Percentiles rank a stretch among this genome's conserved stretches.
Conservation (phyloP, 192 early-diverging fungal genomes). For the Coemansia sp. region DNA sequence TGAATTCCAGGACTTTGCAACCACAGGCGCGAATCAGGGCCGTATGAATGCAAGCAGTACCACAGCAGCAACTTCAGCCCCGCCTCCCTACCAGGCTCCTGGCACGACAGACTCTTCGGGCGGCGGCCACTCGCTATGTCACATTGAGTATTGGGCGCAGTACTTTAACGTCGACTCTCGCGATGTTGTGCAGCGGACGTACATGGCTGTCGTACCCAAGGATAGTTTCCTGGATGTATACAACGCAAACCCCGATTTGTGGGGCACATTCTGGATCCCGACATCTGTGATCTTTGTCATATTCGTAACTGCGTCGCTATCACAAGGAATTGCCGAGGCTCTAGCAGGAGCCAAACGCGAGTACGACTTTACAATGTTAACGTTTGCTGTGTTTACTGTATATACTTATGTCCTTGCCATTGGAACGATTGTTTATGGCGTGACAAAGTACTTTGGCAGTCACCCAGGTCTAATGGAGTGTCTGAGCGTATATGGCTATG, state of each 20-base stretch:
- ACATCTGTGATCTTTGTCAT: constrained; percentile 95
- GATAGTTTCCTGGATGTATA: constrained; percentile 80
- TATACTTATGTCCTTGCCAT: constrained; percentile 78
- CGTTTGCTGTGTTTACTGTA: constrained; percentile 76
- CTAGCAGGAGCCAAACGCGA: constrained; percentile 58
- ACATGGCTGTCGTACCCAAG: constrained; percentile 67
- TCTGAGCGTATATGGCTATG: constrained; percentile 87
- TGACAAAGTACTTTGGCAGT: constrained; percentile 83
- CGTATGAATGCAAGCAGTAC: constrained; percentile 21
- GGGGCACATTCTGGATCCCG: constrained; percentile 98
- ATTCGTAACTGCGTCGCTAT: constrained; percentile 90
- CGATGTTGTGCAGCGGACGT: constrained; percentile 71
- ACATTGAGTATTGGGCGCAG: constrained; percentile 81
- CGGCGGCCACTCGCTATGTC: constrained; percentile 71
- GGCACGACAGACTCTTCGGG: constrained; percentile 3
- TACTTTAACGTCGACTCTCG: constrained; percentile 92
- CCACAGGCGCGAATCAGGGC: constrained; percentile 29
- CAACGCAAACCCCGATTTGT: constrained; percentile 86
- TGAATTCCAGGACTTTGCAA: constrained; percentile 57
- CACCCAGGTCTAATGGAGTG: constrained; percentile 84
- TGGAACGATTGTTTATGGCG: constrained; percentile 73
- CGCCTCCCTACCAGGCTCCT: constrained; percentile 42
- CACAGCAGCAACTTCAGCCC: constrained; percentile 16
- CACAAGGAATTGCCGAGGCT: constrained; percentile 75
- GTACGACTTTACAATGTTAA: constrained; percentile 80